Evolutionary conservation across 1,284 basidiomycete genomes (phyloP).

Genomic region (Ceratobasidium sp.): DNA sequence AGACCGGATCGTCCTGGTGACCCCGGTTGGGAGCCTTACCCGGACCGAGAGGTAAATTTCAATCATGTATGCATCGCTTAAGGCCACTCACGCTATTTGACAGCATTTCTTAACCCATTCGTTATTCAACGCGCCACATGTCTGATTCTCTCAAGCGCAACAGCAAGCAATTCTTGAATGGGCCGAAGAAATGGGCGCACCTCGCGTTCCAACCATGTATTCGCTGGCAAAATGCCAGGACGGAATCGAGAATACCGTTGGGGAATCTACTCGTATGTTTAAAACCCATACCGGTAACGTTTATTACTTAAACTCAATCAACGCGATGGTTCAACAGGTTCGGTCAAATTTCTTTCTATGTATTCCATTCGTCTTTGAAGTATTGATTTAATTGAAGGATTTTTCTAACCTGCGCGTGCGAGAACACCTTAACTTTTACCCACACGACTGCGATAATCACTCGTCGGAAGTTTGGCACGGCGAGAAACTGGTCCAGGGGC

Average conservation of each 20-base stretch:
- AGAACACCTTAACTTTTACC: conserved; percentile 17
- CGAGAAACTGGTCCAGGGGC: conserved; percentile 1
- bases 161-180: conserved; percentile 32
- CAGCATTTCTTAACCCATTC: conserved; percentile 40
- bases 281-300: conserved; percentile 27
- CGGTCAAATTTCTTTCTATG: background rate
- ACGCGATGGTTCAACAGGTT: conserved; percentile 32
- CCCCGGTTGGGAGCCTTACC: too few relatives aligned
- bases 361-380: too few relatives aligned
- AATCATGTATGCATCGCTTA: too few relatives aligned
- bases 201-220: conserved; percentile 1
- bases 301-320: conserved; percentile 22
- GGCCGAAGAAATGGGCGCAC: conserved; percentile 6
- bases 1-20: too few relatives aligned
- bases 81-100: too few relatives aligned
- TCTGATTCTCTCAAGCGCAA: conserved; percentile 21
- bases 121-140: conserved; percentile 22
- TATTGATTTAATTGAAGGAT: too few relatives aligned
- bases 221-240: background rate
- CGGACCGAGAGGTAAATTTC: too few relatives aligned
- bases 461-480: conserved; percentile 25
- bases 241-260: background rate
- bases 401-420: conserved; percentile 6
- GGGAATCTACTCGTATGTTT: conserved; percentile 20
- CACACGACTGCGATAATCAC: background rate